Conservation (phyloP, 441 rosid species). For the Adansonia madagascariensis region DNA sequence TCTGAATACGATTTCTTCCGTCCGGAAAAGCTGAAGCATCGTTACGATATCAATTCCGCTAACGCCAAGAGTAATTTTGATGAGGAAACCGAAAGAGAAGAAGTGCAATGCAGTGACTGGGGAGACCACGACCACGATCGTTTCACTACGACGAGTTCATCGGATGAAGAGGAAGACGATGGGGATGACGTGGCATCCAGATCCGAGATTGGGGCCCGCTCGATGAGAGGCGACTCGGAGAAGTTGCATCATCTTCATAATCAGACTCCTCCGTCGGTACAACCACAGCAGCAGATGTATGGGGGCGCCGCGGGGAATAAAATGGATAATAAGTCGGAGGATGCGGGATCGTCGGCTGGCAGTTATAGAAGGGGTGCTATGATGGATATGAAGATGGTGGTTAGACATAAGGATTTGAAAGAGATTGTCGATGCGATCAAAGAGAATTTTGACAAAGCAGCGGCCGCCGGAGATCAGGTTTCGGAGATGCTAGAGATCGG, state of each 20-base stretch:
- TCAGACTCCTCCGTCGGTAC: slow-evolving; percentile 15
- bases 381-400: slow-evolving; percentile 72
- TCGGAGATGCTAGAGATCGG: slow-evolving; percentile 81
- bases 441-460: slow-evolving; percentile 80
- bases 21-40: slow-evolving; percentile 28
- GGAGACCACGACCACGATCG: slow-evolving; percentile 59
- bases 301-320: slow-evolving; percentile 32
- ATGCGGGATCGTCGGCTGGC: slow-evolving; percentile 53
- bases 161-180: slow-evolving; percentile 45
- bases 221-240: slow-evolving; percentile 44
- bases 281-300: slow-evolving; percentile 38
- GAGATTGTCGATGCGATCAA: slow-evolving; percentile 83
- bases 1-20: slow-evolving; percentile 71
- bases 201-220: slow-evolving; percentile 70
- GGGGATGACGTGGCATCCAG: slow-evolving; percentile 56
- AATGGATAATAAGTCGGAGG: slow-evolving; percentile 44
- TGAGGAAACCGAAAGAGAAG: slow-evolving; percentile 79
- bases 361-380: slow-evolving; percentile 58
- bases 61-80: slow-evolving; percentile 34
- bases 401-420: slow-evolving; percentile 87
- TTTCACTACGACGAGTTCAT: slow-evolving; percentile 64
- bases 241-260: slow-evolving; percentile 36
- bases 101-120: slow-evolving; percentile 97
- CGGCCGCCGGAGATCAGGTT: slow-evolving; percentile 74
- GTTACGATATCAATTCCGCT: slow-evolving; percentile 23